Evolutionary conservation across 2,329 filamentous ascomycete genomes (phyloP), one percentile per base, ranked within the genome.

Genomic region (Penicillium griseofulvum): DNA sequence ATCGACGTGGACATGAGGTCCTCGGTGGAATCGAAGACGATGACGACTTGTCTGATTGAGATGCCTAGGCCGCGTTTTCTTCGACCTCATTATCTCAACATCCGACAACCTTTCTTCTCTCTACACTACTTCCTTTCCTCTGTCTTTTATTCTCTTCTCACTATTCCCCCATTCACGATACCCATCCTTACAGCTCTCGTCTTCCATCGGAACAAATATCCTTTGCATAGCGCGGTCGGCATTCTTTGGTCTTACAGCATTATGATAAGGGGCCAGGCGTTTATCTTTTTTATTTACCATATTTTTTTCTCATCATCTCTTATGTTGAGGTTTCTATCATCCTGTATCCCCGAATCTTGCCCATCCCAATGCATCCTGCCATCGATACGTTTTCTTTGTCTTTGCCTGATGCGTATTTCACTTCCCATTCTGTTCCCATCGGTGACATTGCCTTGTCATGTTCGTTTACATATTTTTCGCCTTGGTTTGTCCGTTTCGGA

Each of bases 221-320:
- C 65, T 67, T 73, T 74, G 71, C 72, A 74, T 74, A 74, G 70
- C 71, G 70, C 63, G 70, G 69, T 69, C 67, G 66, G 70, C 68
- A 69, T 68, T 60, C 53, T 68, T 63, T 63, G 62, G 56, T 67
- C 62, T 65, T 70, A 62, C 63, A 65, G 64, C 67, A 70, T 72
- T 63, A 69, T 66, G 66, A 68, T 9, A 56, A 38, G 54, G 50
- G 62, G 57, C 65, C 61, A 60, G 71, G 71, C 68, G 71, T 73
- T 64, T 70, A 64, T 58, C 39, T 45, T 56, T 57, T 54, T 39
- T 70, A 64, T 58, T 39, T 44, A 65, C 60, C 60, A 60, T 64
- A 60, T 61, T 53, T 41, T 60, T 59, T 54, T 38, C 26, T 22
- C n/a, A 47, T 54, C 44, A 59, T 43, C 34, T 54, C 42, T 51